phyloP scores from a whole-genome alignment of 805 yeast species.

The Saccharomycopsis guyanensis region DNA sequence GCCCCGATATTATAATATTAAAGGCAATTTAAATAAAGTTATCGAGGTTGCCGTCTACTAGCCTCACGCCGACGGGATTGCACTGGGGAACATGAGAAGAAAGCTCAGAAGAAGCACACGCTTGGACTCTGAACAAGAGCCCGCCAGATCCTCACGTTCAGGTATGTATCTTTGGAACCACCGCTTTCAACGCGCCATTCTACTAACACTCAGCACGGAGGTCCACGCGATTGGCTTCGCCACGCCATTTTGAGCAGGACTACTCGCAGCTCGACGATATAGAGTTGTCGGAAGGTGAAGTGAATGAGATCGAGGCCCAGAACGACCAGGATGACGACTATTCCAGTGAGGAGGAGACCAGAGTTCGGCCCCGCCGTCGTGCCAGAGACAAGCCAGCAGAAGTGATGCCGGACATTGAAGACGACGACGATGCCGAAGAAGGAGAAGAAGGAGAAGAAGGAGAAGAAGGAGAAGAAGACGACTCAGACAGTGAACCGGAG shows the following conservation, averaged over 20 bases:
- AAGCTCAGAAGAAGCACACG: conserved; percentile 17
- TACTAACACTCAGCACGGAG: background rate
- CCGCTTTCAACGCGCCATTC: background rate
- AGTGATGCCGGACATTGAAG: background rate
- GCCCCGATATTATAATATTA: conserved; percentile 1
- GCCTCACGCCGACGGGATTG: no score
- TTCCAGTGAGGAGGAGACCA: conserved; percentile 1
- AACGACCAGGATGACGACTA: conserved; percentile 19
- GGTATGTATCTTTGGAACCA: conserved; percentile 7
- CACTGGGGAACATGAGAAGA: no score
- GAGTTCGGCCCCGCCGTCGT: conserved; percentile 12
- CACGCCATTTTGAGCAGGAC: background rate
- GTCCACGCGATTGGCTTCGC: background rate
- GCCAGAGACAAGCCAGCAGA: conserved; percentile 5
- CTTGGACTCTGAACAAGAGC: conserved; percentile 5
- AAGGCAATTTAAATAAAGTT: no score
- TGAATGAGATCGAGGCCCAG: background rate
- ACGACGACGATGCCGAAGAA: conserved; percentile 21
- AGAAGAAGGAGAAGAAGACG: conserved; percentile 24
- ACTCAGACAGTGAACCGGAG: conserved; percentile 24
- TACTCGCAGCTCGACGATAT: background rate
- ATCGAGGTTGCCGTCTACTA: no score
- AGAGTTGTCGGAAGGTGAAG: background rate
- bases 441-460: conserved; percentile 27
- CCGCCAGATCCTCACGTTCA: conserved; percentile 10